phyloP scores from a whole-genome alignment of 2,329 filamentous ascomycete species.

The Didymella glomerata region DNA sequence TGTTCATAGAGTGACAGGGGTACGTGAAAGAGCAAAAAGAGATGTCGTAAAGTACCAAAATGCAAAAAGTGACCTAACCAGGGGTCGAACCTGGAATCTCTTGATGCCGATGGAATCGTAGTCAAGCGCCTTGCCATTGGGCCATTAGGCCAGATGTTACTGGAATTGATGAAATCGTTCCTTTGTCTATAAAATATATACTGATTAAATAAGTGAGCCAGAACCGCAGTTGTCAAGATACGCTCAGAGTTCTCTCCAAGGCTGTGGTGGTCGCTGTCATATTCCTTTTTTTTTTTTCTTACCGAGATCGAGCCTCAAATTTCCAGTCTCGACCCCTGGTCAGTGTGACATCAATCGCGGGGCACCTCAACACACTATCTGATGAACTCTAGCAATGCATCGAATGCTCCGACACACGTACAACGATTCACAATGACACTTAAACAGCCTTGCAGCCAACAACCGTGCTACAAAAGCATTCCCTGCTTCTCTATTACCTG shows the following conservation, averaged over 20 bases:
- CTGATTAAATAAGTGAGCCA: too few relatives aligned
- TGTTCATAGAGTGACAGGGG: too few relatives aligned
- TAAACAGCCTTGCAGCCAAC: not conserved
- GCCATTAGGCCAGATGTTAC: conserved; percentile 51
- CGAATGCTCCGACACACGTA: not conserved
- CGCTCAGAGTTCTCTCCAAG: too few relatives aligned
- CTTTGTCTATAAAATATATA: too few relatives aligned
- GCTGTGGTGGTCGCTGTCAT: not conserved
- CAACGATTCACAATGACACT: not conserved
- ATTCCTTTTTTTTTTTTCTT: not conserved
- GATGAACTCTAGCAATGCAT: not conserved
- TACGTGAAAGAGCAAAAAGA: not conserved
- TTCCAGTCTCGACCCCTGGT: not conserved
- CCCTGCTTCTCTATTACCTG: not conserved
- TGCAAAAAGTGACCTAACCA: not conserved
- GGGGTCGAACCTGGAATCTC: not conserved
- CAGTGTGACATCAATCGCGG: not conserved
- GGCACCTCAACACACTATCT: not conserved
- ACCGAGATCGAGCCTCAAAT: not conserved
- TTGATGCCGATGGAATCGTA: not conserved
- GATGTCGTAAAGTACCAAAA: not conserved
- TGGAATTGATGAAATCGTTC: not conserved
- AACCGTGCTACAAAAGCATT: not conserved
- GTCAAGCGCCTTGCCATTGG: conserved; percentile 67
- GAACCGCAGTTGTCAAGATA: too few relatives aligned